These are phyloP conservation scores for Thelonectria discophora DNA, from an alignment of 2,329 filamentous ascomycete genomes.

Conservation along the genomic window DNA sequence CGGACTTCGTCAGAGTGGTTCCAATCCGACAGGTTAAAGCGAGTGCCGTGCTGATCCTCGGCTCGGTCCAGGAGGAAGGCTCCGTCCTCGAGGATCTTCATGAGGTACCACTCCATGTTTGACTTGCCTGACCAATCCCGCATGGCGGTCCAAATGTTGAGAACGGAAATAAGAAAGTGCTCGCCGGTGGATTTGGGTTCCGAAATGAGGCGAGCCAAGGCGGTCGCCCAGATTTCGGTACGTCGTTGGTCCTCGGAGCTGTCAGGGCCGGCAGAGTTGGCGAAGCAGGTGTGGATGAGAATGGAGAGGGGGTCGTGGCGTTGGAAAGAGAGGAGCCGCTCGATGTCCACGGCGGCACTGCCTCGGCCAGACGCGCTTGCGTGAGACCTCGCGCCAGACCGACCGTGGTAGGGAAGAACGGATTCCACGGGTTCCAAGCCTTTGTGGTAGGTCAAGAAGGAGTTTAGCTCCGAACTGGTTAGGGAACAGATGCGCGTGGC, in stretches of 20 bases:
- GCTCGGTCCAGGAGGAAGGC: conserved; percentile 88
- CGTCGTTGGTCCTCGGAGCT: conserved; percentile 82
- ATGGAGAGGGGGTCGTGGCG: conserved; percentile 86
- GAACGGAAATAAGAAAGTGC: conserved; percentile 81
- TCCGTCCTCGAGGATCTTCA: conserved; percentile 93
- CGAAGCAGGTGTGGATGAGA: conserved; percentile 88
- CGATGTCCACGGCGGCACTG: conserved; percentile 70
- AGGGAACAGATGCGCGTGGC: conserved; percentile 82
- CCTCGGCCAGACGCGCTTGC: conserved; percentile 55
- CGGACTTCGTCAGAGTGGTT: conserved; percentile 82
- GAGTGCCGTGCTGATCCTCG: conserved; percentile 77
- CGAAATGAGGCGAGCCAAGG: conserved; percentile 83
- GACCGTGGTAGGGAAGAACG: conserved; percentile 75
- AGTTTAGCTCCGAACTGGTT: conserved; percentile 77
- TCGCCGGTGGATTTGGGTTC: conserved; percentile 80
- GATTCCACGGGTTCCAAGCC: conserved; percentile 84
- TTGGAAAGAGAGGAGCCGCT: conserved; percentile 87
- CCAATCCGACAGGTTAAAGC: conserved; percentile 76
- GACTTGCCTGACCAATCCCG: conserved; percentile 89
- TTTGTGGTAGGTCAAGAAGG: conserved; percentile 81
- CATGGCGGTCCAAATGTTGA: conserved; percentile 88
- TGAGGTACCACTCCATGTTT: conserved; percentile 92
- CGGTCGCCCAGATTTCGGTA: conserved; percentile 87
- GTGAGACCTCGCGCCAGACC: conserved; percentile 57
- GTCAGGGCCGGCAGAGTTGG: conserved; percentile 83